Conservation (phyloP, 2,329 filamentous ascomycete genomes). For the Penicillium occitanis region DNA sequence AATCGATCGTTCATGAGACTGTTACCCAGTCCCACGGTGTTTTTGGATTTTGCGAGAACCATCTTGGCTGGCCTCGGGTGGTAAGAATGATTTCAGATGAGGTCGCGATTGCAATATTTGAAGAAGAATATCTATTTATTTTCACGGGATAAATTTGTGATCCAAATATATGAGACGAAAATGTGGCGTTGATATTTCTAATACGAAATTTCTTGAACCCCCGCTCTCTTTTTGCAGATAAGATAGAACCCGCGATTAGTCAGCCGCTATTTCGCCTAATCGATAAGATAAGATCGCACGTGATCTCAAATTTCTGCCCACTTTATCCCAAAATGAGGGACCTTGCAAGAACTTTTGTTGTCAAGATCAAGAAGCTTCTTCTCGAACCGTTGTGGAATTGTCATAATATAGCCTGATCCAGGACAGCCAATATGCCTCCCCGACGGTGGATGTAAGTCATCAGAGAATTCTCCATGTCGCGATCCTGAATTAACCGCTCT, state of each 20-base stretch:
- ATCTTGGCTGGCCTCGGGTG: conserved; percentile 47
- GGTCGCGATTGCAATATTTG: background rate
- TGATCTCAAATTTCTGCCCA: conserved; percentile 24
- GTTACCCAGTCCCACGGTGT: conserved; percentile 91
- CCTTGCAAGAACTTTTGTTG: conserved; percentile 3
- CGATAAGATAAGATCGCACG: conserved; percentile 25
- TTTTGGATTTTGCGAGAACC: conserved; percentile 90
- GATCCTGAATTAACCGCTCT: conserved; percentile 23
- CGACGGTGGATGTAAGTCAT: conserved; percentile 69
- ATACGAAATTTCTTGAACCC: conserved; percentile 23
- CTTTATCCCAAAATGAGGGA: conserved; percentile 19
- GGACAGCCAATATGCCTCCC: conserved; percentile 63
- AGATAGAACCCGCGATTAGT: conserved; percentile 32
- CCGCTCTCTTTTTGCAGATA: conserved; percentile 29
- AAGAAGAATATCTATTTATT: no score
- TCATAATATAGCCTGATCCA: no score
- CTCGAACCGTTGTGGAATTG: background rate
- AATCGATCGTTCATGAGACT: conserved; percentile 98
- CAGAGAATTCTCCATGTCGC: background rate
- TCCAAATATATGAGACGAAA: background rate
- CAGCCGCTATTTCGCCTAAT: conserved; percentile 24
- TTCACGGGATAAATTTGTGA: no score
- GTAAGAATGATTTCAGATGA: background rate
- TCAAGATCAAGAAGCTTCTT: background rate
- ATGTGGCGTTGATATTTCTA: conserved; percentile 24